Evolutionary conservation across 441 rosid species (phyloP).

Genomic region (Adansonia gregorii): DNA sequence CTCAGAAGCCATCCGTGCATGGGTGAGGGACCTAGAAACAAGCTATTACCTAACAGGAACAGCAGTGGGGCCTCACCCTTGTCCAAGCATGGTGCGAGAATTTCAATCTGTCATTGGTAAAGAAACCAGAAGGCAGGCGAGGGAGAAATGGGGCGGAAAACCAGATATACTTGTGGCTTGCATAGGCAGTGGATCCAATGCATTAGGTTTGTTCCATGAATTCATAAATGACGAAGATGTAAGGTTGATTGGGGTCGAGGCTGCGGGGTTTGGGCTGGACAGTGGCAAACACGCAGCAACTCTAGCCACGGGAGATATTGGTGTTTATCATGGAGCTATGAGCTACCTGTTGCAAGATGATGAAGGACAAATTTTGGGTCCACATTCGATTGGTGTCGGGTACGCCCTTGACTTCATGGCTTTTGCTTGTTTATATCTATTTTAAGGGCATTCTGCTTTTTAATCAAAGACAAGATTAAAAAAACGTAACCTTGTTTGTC

Average conservation of each 20-base stretch:
- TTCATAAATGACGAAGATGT: conserved; percentile 63
- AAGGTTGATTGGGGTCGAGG: conserved; percentile 72
- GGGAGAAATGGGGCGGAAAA: conserved; percentile 76
- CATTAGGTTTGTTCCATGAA: conserved; percentile 74
- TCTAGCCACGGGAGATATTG: conserved; percentile 65
- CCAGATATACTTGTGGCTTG: conserved; percentile 84
- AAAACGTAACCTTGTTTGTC: too few species aligned
- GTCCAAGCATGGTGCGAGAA: conserved; percentile 70
- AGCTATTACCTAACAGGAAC: conserved; percentile 57
- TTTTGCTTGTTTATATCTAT: too few species aligned
- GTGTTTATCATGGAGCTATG: conserved; percentile 80
- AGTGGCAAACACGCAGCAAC: conserved; percentile 77
- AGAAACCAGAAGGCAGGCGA: conserved; percentile 74
- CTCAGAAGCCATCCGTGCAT: conserved; percentile 67
- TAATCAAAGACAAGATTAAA: too few species aligned
- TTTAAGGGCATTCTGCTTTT: too few species aligned
- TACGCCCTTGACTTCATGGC: conserved; percentile 28
- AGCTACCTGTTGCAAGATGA: conserved; percentile 72
- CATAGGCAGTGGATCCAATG: conserved; percentile 79
- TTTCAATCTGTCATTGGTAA: conserved; percentile 80
- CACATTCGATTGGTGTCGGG: conserved; percentile 77
- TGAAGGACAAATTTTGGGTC: conserved; percentile 65
- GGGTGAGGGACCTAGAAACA: conserved; percentile 51
- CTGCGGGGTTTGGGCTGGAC: conserved; percentile 72
- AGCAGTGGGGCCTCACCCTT: conserved; percentile 83